Base-by-base conservation (phyloP, 2,329 filamentous ascomycete species). In the Cordyceps cateniannulata region DNA sequence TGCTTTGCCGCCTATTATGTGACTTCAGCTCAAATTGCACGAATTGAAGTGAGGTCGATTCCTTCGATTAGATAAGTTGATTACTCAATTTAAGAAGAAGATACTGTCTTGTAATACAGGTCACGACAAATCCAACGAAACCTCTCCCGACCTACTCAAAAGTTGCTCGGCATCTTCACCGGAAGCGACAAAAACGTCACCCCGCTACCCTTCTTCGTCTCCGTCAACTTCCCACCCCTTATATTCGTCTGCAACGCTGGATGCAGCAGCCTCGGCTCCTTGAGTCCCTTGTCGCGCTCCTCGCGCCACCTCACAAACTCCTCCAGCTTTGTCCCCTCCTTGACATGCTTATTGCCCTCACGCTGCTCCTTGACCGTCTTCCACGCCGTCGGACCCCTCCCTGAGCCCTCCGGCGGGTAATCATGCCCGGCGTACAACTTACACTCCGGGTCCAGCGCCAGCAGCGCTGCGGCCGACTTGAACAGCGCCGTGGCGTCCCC, bases 391-490 rank as follows among this genome's bases (percentile, higher is more conserved):
- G 79, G 75, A 0, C 63, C 68, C 0, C 61, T 61, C 4, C 77
- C 72, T 0, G 56, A 66, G 1, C 66, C 68, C 0, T 75, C 72
- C 0, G 81, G 79, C 0, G 70, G 70, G 62, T 84, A 85, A 64
- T 85, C 82, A 60, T 85, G 82, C 0, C 81, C 81, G 0, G 77
- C 79, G 76, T 80, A 85, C 49, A 85, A 74, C 53, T 76, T 79
- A 48, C 76, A 73, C 29, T 81, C 66, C 1, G 69, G 71, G 0
- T 77, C 75, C 1, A 84, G 47, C 6, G 63, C 59, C 0, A 84
- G 71, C 0, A 85, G 69, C 48, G 69, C 74, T 61, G 64, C 73
- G 0, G 67, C 76, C 1, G 81, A 83, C 3, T 67, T 51, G 60
- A 71, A 85, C 2, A 85, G 72, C 3, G 69, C 68, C 0, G 63